Evolutionary conservation across 257 asterid species (phyloP), one percentile per base, ranked within the genome.

Genomic region (Coffea canephora): DNA sequence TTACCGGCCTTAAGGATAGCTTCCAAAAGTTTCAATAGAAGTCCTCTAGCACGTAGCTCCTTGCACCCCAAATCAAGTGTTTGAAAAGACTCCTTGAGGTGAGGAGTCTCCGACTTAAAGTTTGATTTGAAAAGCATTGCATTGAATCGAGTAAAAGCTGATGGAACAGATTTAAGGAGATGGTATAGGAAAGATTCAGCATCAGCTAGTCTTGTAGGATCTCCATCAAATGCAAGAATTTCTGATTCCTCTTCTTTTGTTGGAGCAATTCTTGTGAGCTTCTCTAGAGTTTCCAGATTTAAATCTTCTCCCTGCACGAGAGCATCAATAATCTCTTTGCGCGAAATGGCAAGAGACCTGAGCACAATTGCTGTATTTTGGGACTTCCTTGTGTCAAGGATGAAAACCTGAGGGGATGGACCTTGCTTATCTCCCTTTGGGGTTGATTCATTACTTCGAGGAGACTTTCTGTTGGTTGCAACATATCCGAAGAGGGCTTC

Each of bases 401-500:
- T 90, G 92, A 91, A 94, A 31, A 90, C 89, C 80, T 85, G 91
- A 8, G 96, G 67, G 5, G 92, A 85, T 2, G 95, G 97, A 13
- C 90, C 93, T 34, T 90, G 27, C 83, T 79, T 90, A 6, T 88
- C 88, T 31, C 78, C 87, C 39, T 50, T 77, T 50, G 86, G 82
- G 8, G 62, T 81, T 10, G 82, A 5, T 18, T 91, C 68, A 49
- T 66, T 75, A 19, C 83, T 82, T 79, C 83, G 80, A 0, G 98
- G 96, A 1, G 99, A 92, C 70, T 89, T 94, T 81, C 91, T 77
- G 82, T 92, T 90, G 21, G 89, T 88, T 13, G 99, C 99, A 1
- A 96, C 99, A 36, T 70, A 88, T 49, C 99, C 99, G 67, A 96
- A 96, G 69, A 96, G 94, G 11, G 99, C 97, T 87, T 96, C 99